Conservation (phyloP, 495 filamentous ascomycete genomes). For the Penicillium goetzii region DNA sequence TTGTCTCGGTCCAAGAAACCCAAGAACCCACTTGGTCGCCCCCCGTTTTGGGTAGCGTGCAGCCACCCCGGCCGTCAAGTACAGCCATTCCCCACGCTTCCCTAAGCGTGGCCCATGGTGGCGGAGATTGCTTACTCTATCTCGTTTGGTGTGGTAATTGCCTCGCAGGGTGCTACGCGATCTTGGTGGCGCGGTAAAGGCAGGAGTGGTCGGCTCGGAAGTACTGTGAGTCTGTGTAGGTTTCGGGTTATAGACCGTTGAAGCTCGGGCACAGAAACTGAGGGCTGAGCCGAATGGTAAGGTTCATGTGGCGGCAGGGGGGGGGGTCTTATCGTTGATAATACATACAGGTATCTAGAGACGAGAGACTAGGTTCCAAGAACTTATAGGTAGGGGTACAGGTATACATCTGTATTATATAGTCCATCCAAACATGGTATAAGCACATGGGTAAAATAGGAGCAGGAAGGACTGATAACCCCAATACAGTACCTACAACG, state of each 20-base stretch:
- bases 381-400: not conserved
- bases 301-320: not conserved
- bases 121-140: constrained; percentile 1
- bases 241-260: not conserved
- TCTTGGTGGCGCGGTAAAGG: not conserved
- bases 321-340: no score
- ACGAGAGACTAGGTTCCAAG: not conserved
- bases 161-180: not conserved
- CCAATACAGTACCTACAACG: not conserved
- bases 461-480: not conserved
- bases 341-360: not conserved
- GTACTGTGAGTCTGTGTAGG: not conserved
- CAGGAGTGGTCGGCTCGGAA: not conserved
- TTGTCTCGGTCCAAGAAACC: not conserved
- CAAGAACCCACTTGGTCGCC: not conserved
- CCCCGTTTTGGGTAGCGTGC: constrained; percentile 1
- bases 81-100: not conserved
- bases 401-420: not conserved
- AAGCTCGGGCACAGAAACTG: not conserved
- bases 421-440: not conserved
- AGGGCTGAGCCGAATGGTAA: not conserved
- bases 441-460: not conserved
- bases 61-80: not conserved
- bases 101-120: not conserved
- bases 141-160: not conserved